These are phyloP conservation scores for Medakamo hakoo DNA, from an alignment of 139 green algal genomes.

Conservation along the genomic window DNA sequence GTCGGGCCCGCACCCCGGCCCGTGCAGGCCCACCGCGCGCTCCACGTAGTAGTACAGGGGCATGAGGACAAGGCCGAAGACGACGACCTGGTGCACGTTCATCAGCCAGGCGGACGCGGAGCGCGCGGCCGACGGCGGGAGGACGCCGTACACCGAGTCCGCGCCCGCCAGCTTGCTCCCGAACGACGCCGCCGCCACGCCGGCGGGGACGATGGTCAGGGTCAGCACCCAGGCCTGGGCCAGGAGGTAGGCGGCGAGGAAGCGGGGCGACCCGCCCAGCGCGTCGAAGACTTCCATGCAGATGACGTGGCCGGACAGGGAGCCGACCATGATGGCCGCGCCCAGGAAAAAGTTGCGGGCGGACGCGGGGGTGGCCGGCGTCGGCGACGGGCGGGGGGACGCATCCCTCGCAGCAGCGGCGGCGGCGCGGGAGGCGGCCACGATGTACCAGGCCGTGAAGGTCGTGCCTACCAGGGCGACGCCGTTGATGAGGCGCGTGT, in stretches of 20 bases:
- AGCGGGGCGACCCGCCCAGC: neutral
- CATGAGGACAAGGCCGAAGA: neutral
- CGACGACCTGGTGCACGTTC: neutral
- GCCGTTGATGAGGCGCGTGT: neutral
- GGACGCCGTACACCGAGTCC: neutral
- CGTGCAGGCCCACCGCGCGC: neutral
- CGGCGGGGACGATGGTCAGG: neutral
- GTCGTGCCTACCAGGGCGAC: neutral
- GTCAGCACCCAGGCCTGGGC: neutral
- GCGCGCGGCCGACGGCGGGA: neutral
- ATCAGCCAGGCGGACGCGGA: neutral
- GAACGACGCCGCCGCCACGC: neutral
- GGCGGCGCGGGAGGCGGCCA: neutral
- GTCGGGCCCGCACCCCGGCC: no score
- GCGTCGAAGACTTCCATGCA: neutral
- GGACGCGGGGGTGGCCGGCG: neutral
- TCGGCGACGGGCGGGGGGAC: neutral
- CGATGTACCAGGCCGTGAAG: neutral
- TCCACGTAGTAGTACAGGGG: neutral
- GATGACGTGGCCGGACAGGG: neutral
- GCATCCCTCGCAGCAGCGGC: neutral
- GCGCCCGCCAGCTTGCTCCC: neutral
- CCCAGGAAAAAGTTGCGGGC: neutral
- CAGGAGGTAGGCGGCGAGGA: neutral
- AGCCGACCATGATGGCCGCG: neutral